Base-by-base conservation (phyloP, 2,329 filamentous ascomycete species). In the Alternaria alternata region DNA sequence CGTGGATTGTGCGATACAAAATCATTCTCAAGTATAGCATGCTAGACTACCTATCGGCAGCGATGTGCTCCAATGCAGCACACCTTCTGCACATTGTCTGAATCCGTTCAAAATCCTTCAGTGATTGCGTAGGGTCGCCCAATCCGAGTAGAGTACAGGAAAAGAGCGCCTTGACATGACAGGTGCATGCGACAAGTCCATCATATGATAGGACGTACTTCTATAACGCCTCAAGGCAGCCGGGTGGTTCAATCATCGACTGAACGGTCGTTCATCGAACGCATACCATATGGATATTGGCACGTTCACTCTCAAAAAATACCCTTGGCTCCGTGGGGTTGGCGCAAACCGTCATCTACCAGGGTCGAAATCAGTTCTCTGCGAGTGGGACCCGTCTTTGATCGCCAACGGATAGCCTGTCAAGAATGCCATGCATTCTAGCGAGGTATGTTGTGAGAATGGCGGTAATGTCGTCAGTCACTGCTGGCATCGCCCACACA, bases 391-490 rank as follows among this genome's bases (percentile, higher is more conserved):
- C 20, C 30, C 28, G 32, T 39, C 24, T 32, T 28, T 30, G 36
- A 39, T 39, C 36, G 36, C 38, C 24, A 14, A 34, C 7, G 8
- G n/a, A 39, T 20, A 11, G 16, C 16, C 34, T n/a, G 28, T 24
- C 53, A 41, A 55, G 42, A 41, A 30, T 38, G 43, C 42, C 14
- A 32, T 47, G 55, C 48, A 36, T 24, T 28, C 39, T 30, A 20
- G 36, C 26, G 30, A 24, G 34, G 22, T 22, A 51, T 58, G 55
- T 58, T 34, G 55, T 34, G 24, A 58, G 7, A 44, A 11, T 53
- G 39, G 20, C 12, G n/a, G 22, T n/a, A 44, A 53, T 58, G 55
- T 53, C 48, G 55, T 58, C 48, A 51, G 24, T 36, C 38, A 24
- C 30, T 48, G 30, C 18, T 6, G 20, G 46, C 7, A 48, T 32